These are phyloP conservation scores for Cryphonectria naterciae DNA, from an alignment of 2,329 filamentous ascomycete genomes.

Conservation along the genomic window DNA sequence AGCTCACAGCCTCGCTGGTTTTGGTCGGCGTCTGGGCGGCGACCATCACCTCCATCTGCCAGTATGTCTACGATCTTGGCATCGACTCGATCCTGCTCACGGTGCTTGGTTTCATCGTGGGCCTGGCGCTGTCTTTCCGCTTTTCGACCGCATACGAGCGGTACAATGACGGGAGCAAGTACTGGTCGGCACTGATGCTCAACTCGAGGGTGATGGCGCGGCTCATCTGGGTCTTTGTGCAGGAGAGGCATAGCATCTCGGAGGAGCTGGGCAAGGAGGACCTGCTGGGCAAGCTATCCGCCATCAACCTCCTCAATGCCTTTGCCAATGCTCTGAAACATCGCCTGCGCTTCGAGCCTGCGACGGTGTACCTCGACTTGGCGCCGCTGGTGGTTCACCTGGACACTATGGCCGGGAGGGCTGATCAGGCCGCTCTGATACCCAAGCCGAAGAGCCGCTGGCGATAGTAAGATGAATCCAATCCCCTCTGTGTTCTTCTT, in stretches of 20 bases:
- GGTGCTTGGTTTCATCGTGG: conserved; percentile 80
- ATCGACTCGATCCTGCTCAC: conserved; percentile 69
- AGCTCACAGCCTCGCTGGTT: conserved; percentile 71
- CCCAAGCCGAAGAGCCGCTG: conserved; percentile 43
- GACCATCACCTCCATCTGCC: conserved; percentile 61
- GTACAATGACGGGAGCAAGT: conserved; percentile 66
- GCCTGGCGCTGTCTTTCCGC: conserved; percentile 77
- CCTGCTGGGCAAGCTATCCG: conserved; percentile 13
- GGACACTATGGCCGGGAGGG: conserved; percentile 71
- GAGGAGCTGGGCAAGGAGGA: conserved; percentile 15
- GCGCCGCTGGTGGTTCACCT: conserved; percentile 71
- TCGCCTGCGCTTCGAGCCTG: conserved; percentile 81
- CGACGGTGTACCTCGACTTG: conserved; percentile 76
- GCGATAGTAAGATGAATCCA: background rate
- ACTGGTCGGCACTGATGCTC: conserved; percentile 46
- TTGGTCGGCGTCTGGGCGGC: conserved; percentile 69
- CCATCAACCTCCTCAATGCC: conserved; percentile 75
- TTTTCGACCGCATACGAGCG: conserved; percentile 79
- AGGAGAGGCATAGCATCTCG: conserved; percentile 1
- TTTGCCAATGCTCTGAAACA: conserved; percentile 82
- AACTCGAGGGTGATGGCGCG: conserved; percentile 25
- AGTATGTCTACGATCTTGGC: conserved; percentile 49
- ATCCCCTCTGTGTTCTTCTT: background rate
- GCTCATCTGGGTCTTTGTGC: conserved; percentile 11
- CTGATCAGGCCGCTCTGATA: conserved; percentile 45